Percentiles rank a stretch among this genome's conserved stretches.
Conservation (phyloP, 192 early-diverging fungal species). For the Chytriomyces sp. region DNA sequence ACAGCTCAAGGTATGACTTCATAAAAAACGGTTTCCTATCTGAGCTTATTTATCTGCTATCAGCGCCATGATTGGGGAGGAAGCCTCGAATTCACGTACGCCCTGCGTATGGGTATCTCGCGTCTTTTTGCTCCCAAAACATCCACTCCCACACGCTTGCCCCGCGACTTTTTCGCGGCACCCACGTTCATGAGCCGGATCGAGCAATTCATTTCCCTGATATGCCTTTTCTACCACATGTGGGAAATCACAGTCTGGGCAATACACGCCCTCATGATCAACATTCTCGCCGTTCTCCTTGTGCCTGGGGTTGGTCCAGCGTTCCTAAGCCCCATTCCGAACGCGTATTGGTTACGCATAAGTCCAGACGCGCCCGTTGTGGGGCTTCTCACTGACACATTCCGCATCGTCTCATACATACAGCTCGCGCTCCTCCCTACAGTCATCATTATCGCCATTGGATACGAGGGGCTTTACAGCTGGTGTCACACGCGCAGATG, state of each 20-base stretch:
- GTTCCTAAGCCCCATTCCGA: constrained; percentile 1
- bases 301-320: constrained; percentile 1
- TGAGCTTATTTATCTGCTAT: too few relatives aligned
- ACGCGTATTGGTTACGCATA: not conserved
- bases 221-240: constrained; percentile 1
- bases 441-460: constrained; percentile 5
- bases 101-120: not conserved
- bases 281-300: not conserved
- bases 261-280: constrained; percentile 3
- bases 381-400: not conserved
- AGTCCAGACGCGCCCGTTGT: not conserved
- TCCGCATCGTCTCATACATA: not conserved
- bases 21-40: too few relatives aligned
- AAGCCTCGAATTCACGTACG: not conserved
- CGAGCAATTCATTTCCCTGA: not conserved
- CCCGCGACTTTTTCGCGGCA: not conserved
- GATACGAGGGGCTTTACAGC: not conserved
- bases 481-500: not conserved
- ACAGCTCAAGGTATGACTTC: constrained; percentile 12
- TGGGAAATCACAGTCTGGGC: constrained; percentile 9
- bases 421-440: constrained; percentile 2
- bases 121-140: not conserved
- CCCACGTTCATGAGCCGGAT: not conserved
- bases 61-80: constrained; percentile 22
- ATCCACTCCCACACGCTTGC: not conserved